phyloP scores from a whole-genome alignment of 345 rosid species.

The Mangifera indica region DNA sequence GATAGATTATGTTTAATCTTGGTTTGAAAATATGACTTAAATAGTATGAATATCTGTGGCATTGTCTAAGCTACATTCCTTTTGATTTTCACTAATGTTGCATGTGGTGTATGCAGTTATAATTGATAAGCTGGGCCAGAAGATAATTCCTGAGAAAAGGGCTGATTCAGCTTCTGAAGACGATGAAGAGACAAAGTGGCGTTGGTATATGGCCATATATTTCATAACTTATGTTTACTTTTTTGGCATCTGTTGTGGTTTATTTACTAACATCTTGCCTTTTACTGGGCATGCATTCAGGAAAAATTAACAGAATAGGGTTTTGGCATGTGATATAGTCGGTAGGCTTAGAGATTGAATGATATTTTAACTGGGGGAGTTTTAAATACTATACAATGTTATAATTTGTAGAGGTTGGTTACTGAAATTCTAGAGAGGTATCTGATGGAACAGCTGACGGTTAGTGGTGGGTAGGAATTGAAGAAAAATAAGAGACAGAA shows the following conservation, averaged over 20 bases:
- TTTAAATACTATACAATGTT: background rate
- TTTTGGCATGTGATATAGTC: background rate
- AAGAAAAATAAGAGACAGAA: background rate
- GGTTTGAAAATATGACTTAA: background rate
- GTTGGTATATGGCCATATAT: conserved; percentile 53
- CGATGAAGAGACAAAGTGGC: conserved; percentile 85
- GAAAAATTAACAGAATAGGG: background rate
- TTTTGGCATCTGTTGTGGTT: background rate
- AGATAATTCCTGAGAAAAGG: conserved; percentile 48
- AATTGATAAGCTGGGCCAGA: conserved; percentile 49
- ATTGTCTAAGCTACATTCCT: background rate
- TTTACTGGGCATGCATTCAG: background rate
- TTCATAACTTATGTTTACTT: background rate
- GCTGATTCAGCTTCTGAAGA: conserved; percentile 21
- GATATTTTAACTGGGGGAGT: background rate
- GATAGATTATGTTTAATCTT: background rate
- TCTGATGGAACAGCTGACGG: background rate
- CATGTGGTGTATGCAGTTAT: conserved; percentile 49
- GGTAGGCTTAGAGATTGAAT: background rate
- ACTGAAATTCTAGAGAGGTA: background rate
- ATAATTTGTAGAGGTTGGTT: background rate
- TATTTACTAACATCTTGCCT: background rate
- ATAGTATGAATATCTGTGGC: background rate
- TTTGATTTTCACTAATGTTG: background rate
- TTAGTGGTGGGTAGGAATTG: background rate